Percentiles rank a stretch among this genome's conserved stretches.
These are phyloP conservation scores for Aspergillus sp. DNA, from an alignment of 2,329 filamentous ascomycete species.

Conservation along the genomic window DNA sequence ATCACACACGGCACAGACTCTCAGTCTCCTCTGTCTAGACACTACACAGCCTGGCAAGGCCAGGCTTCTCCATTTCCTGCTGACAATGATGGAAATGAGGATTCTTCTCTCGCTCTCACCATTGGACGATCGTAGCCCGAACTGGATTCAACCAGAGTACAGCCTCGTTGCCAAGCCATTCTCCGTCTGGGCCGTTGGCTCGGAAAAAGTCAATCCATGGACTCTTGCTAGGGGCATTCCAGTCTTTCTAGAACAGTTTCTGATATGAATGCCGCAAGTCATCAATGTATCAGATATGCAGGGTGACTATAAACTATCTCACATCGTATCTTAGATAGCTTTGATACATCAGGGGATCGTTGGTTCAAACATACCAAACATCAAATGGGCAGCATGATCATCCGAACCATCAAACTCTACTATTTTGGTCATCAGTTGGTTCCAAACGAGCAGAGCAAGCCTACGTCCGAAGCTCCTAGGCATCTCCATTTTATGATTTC, in stretches of 20 bases:
- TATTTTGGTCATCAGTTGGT: constrained; percentile 1
- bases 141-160: background rate
- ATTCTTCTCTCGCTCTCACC: background rate
- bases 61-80: background rate
- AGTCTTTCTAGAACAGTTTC: too few species aligned
- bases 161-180: background rate
- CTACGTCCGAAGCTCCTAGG: background rate
- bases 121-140: background rate
- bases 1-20: background rate
- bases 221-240: background rate
- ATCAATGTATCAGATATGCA: too few species aligned
- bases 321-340: too few species aligned
- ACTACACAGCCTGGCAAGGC: background rate
- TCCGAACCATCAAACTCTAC: background rate
- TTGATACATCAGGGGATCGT: background rate
- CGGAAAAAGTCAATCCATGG: background rate
- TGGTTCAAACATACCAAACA: background rate
- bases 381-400: background rate
- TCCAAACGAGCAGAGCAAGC: background rate
- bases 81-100: background rate
- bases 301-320: too few species aligned
- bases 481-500: background rate
- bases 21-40: too few species aligned
- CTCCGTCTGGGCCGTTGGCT: background rate
- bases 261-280: too few species aligned